Evolutionary conservation across 1,139 yeast genomes (phyloP), one percentile per base, ranked within the genome.

Genomic region (Yamadazyma jaroonii): DNA sequence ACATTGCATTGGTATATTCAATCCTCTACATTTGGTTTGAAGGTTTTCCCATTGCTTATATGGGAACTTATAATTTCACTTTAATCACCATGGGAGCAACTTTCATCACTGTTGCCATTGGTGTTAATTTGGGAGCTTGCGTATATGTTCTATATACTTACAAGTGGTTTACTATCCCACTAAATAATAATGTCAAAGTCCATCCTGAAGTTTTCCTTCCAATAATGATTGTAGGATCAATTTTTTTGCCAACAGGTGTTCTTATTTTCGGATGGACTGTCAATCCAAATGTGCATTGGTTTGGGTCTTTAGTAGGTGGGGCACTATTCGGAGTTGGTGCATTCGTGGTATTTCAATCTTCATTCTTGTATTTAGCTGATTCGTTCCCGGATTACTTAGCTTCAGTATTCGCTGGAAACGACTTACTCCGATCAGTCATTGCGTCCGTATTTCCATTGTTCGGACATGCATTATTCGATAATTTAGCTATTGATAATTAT

Each of bases 361-460:
- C 61, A 36, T 61, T 62, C 50, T 62, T 61, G 46, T 64, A 62
- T 43, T 50, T 64, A 50, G 58, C 62, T 7, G 53, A 53, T 50
- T 44, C 52, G 2, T 72, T 66, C 51, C 60, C 54, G 37, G 56
- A 64, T 36, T 70, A 66, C 48, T 55, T 74, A 50, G 84, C 84
- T 0, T 77, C 84, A 4, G 81, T 76, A 3, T 77, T 74, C 53
- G 82, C 83, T 2, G 72, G 78, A 20, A 77, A 77, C 48, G 77
- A 69, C 10, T 60, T 77, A 38, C 66, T 68, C 47, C 64, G 84
- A 47, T 68, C 81, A 1, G 60, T 62, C 2, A 63, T 77, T 53
- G 86, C 81, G 0, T 79, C 79, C 25, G 75, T 74, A 3, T 81
- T 81, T 65, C 86, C 87, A 31, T 59, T 81, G 34, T 79, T 81